Base-by-base conservation (phyloP, 148 eudicot genomes). In the Silene latifolia region DNA sequence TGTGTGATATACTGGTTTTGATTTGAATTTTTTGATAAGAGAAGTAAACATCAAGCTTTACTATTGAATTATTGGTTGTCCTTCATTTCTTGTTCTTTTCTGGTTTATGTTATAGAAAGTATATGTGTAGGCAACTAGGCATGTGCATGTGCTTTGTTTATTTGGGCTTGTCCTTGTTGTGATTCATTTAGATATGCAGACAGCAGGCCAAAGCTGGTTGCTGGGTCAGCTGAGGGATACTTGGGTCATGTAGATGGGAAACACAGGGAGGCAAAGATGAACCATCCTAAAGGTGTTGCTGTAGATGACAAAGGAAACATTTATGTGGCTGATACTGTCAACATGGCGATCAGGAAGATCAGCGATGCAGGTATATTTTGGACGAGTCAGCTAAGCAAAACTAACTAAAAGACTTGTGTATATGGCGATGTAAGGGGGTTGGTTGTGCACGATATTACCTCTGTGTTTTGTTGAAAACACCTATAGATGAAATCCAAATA, bases 161-260 rank as follows among this genome's bases (percentile, higher is more conserved):
- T 74, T 59, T 71, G 74, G 70, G 13, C 63, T 69, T 42, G 76
- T 71, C 72, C 79, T 71, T 71, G 73, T 29, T 66, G 63, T 29
- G 63, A n/a, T 72, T 83, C 63, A 20, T 73, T 67, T 65, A 68
- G 57, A 76, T 54, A 75, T 82, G 71, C 88, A 95, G 98, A 92
- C 68, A 92, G 92, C 74, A 86, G 98, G 76, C 96, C 98, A 5
- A 92, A 82, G 84, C 83, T 95, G 75, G 80, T 95, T 74, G 88
- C 98, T 80, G 98, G 98, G 79, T 95, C 98, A 67, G 86, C 92
- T 8, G 98, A 95, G 67, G 98, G 98, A 69, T 86, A 92, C 81
- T 83, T 89, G 18, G 98, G 98, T 48, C 97, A 95, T 87, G 86
- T 92, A 57, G 98, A 95, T 79, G 98, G 97, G 82, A 95, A 79